Evolutionary conservation across 2,329 filamentous ascomycete species (phyloP), one percentile per base, ranked within the genome.

Genomic region (Ophiognomonia clavigignenti-juglandacearum): DNA sequence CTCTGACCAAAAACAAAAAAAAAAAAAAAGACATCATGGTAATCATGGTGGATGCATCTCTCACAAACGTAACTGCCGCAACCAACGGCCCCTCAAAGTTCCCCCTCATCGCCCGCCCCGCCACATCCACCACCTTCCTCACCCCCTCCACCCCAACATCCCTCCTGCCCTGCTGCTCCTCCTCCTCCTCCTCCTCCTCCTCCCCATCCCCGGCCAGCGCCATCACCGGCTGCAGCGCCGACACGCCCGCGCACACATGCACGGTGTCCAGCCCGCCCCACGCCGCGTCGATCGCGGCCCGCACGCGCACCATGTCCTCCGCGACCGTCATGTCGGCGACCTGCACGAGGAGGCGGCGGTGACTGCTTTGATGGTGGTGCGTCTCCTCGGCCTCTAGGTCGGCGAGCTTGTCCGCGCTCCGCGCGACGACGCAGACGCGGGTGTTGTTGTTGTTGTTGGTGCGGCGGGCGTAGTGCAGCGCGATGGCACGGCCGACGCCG

Each of bases 181-280:
- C 56, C 53, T 1, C 50, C 42, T 5, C 52, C 50, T 13, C 51
- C 16, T 14, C 26, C 42, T 0, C 48, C 45, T 5, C 57, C 58
- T 3, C 61, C 50, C 23, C 42, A 0, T 46, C 44, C 6, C 57
- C 58, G 3, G 61, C 50, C 23, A 64, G 46, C 6, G 47, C 52
- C 61, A 64, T 59, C 10, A 64, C 50, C 7, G 62, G 61, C 48
- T 63, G 60, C 43, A 64, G 56, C 18, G 62, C 61, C 29, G 61
- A 63, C 5, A 64, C 62, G 4, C 62, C 62, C 2, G 61, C 62
- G 35, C 59, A 62, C 4, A 64, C 41, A 14, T 61, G 57, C 34
- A 64, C 43, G 2, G 61, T 61, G 51, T 64, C 62, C 18, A 64
- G 43, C 7, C 61, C 61, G 8, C 51, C 57, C 62, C 61, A 64